Conservation (phyloP, 495 filamentous ascomycete species). For the Hypomontagnella submonticulosa region DNA sequence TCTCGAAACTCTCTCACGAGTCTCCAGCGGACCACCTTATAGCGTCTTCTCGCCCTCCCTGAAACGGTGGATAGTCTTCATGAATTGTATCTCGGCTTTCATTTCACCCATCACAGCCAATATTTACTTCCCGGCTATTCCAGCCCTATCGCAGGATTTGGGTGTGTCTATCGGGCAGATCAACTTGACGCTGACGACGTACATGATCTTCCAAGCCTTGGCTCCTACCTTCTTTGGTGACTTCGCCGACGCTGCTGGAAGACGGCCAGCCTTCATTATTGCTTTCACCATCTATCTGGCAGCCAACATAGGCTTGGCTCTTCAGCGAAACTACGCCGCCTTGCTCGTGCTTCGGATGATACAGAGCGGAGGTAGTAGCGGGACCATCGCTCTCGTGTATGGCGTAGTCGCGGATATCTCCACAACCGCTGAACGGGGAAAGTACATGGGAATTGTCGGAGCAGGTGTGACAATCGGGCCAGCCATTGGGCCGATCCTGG, state of each 20-base stretch:
- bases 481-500: conserved; percentile 70
- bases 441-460: conserved; percentile 66
- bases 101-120: conserved; percentile 80
- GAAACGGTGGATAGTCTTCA: conserved; percentile 70
- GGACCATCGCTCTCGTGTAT: conserved; percentile 66
- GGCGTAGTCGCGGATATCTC: conserved; percentile 72
- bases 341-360: conserved; percentile 70
- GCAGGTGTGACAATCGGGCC: conserved; percentile 65
- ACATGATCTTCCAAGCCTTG: conserved; percentile 71
- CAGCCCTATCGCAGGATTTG: conserved; percentile 64
- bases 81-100: conserved; percentile 72
- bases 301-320: conserved; percentile 72
- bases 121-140: conserved; percentile 83
- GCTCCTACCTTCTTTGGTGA: conserved; percentile 69
- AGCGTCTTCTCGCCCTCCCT: conserved; percentile 66
- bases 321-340: conserved; percentile 68
- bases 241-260: conserved; percentile 67
- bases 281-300: conserved; percentile 67
- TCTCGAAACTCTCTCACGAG: conserved; percentile 46
- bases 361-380: conserved; percentile 70
- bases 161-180: conserved; percentile 68
- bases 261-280: conserved; percentile 69
- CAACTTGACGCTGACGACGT: conserved; percentile 75
- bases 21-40: conserved; percentile 59
- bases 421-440: conserved; percentile 67